Percentiles rank a stretch among this genome's conserved stretches.
Conservation (phyloP, 2,329 filamentous ascomycete species). For the Epichloe festucae region DNA sequence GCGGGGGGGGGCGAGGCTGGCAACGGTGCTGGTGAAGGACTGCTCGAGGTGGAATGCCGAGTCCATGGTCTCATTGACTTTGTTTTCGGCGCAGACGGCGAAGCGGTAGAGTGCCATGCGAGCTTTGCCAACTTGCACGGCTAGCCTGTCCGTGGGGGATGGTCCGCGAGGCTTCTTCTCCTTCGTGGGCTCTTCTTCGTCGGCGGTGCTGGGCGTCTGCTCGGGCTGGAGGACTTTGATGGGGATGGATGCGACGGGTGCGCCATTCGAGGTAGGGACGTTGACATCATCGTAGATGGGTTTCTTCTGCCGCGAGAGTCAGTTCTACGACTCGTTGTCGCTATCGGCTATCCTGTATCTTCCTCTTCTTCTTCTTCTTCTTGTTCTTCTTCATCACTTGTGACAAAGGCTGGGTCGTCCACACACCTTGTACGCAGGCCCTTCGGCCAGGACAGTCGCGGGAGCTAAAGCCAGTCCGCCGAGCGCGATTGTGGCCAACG, state of each 20-base stretch:
- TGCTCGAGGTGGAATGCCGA: constrained; percentile 74
- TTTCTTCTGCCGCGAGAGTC: constrained; percentile 31
- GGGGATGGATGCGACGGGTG: constrained; percentile 17
- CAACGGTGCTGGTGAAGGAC: constrained; percentile 78
- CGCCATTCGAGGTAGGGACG: constrained; percentile 18
- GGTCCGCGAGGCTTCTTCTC: constrained; percentile 31
- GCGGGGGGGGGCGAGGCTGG: constrained; percentile 73
- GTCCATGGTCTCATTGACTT: constrained; percentile 71
- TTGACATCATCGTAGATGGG: constrained; percentile 72
- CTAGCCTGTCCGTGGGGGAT: constrained; percentile 81
- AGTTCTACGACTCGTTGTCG: not conserved
- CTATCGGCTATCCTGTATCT: not conserved
- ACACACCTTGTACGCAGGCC: constrained; percentile 25
- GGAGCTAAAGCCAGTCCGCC: constrained; percentile 35
- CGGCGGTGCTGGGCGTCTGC: constrained; percentile 14
- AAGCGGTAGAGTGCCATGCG: constrained; percentile 72
- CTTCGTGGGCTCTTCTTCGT: constrained; percentile 20
- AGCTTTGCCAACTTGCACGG: constrained; percentile 64
- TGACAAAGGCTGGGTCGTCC: not conserved
- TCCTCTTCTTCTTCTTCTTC: not conserved
- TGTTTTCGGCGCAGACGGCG: constrained; percentile 62
- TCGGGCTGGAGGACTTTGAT: constrained; percentile 11
- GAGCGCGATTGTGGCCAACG: constrained; percentile 39
- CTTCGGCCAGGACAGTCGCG: constrained; percentile 38
- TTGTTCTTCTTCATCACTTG: not conserved